Conservation (phyloP, 371 early-diverging fungal genomes). For the Quaeritorhiza haematococci region DNA sequence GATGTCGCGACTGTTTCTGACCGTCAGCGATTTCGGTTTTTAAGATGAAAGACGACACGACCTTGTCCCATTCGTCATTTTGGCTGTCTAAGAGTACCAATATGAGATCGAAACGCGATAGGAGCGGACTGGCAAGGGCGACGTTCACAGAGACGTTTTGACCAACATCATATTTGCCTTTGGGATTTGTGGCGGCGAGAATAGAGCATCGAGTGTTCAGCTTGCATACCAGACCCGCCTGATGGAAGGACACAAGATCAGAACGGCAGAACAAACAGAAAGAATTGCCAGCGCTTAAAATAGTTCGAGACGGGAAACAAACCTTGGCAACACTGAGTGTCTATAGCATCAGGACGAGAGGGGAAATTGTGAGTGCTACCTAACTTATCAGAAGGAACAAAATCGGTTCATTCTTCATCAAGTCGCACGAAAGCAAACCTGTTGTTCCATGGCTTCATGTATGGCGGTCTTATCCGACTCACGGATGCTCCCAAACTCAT, state of each 20-base stretch:
- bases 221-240: conserved; percentile 77
- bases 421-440: conserved; percentile 25
- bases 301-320: neutral
- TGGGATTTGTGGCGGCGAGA: conserved; percentile 75
- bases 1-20: neutral
- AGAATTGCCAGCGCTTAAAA: neutral
- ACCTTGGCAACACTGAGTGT: conserved; percentile 40
- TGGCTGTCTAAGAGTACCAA: conserved; percentile 64
- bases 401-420: no score
- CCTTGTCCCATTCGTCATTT: conserved; percentile 58
- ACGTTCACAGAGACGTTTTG: conserved; percentile 57
- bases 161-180: conserved; percentile 58
- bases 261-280: no score
- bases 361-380: no score
- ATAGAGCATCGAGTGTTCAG: conserved; percentile 74
- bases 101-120: conserved; percentile 77
- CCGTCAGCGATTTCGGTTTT: conserved; percentile 12
- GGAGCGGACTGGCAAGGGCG: conserved; percentile 59
- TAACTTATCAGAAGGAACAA: no score
- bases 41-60: conserved; percentile 50
- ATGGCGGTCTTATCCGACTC: conserved; percentile 68
- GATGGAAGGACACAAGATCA: conserved; percentile 38
- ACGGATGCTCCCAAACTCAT: conserved; percentile 72
- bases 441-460: conserved; percentile 86
- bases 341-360: no score